Percentiles rank a stretch among this genome's conserved stretches.
phyloP scores from a whole-genome alignment of 2,329 filamentous ascomycete species.

The Polychaeton citri region DNA sequence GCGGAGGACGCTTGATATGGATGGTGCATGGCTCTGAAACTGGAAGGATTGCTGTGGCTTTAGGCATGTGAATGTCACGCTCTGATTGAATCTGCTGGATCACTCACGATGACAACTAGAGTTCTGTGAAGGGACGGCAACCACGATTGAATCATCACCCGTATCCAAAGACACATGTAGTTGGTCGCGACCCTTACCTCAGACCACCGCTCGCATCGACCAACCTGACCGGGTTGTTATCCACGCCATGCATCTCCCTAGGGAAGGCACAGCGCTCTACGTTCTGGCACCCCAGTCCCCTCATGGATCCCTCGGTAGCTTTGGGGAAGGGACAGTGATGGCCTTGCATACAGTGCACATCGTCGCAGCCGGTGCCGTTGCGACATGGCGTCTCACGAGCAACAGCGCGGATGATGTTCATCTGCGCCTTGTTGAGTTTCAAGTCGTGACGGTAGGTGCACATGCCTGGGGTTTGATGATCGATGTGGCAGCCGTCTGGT shows the following conservation, averaged over 20 bases:
- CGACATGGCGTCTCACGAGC: slow-evolving; percentile 51
- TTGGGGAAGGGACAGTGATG: slow-evolving; percentile 45
- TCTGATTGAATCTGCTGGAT: too few species aligned
- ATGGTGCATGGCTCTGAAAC: too few species aligned
- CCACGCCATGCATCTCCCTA: slow-evolving; percentile 43
- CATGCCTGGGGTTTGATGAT: slow-evolving; percentile 28
- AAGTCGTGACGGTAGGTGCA: slow-evolving; percentile 45
- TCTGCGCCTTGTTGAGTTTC: slow-evolving; percentile 39
- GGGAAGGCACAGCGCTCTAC: slow-evolving; percentile 46
- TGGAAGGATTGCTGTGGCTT: too few species aligned
- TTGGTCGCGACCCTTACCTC: too few species aligned
- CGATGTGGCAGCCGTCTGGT: slow-evolving; percentile 38
- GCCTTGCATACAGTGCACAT: slow-evolving; percentile 49
- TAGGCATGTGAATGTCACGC: too few species aligned
- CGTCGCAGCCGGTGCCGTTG: slow-evolving; percentile 43
- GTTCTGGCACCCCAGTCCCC: slow-evolving; percentile 44
- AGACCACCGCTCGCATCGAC: too few species aligned
- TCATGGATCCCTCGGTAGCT: slow-evolving; percentile 25
- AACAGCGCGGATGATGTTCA: slow-evolving; percentile 42
- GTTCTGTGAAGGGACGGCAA: too few species aligned
- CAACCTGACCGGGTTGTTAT: too few species aligned
- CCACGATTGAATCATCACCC: too few species aligned
- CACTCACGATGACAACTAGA: too few species aligned
- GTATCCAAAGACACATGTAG: too few species aligned
- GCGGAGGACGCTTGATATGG: too few species aligned